Evolutionary conservation across 345 rosid genomes (phyloP).

Genomic region (Citrus mangshanensis): DNA sequence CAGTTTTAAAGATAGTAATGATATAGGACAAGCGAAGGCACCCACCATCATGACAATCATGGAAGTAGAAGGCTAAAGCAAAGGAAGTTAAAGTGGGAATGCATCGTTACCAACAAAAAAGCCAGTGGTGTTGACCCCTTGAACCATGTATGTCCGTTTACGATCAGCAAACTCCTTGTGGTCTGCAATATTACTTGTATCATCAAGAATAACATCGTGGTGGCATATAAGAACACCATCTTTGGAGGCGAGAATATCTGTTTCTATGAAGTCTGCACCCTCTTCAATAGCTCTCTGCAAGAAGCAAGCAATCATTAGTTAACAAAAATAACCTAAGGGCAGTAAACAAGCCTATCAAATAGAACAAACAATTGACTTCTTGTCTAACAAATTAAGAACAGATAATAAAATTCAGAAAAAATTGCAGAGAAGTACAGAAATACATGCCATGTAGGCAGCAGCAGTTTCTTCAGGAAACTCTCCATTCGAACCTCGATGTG

Average conservation of each 20-base stretch:
- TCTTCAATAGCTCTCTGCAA: constrained; percentile 93
- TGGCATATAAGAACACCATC: constrained; percentile 83
- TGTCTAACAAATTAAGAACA: neutral
- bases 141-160: constrained; percentile 77
- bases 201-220: constrained; percentile 80
- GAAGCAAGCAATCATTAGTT: constrained; percentile 3
- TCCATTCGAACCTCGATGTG: constrained; percentile 95
- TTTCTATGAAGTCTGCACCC: constrained; percentile 92
- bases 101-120: constrained; percentile 66
- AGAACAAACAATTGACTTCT: neutral
- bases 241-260: constrained; percentile 74
- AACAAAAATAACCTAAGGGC: neutral
- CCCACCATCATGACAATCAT: constrained; percentile 12
- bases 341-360: neutral
- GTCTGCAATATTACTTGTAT: constrained; percentile 62
- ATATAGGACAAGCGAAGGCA: neutral
- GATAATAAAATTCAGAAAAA: neutral
- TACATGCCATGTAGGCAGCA: constrained; percentile 71
- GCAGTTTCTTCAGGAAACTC: constrained; percentile 95
- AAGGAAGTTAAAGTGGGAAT: neutral
- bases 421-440: neutral
- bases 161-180: constrained; percentile 83
- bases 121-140: constrained; percentile 70
- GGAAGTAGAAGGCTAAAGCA: neutral
- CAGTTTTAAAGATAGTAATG: neutral